A percentile compares a stretch with the other conserved stretches of the same genome.
These are phyloP conservation scores for Gymnopus androsaceus DNA, from an alignment of 1,284 basidiomycete genomes.

Conservation along the genomic window DNA sequence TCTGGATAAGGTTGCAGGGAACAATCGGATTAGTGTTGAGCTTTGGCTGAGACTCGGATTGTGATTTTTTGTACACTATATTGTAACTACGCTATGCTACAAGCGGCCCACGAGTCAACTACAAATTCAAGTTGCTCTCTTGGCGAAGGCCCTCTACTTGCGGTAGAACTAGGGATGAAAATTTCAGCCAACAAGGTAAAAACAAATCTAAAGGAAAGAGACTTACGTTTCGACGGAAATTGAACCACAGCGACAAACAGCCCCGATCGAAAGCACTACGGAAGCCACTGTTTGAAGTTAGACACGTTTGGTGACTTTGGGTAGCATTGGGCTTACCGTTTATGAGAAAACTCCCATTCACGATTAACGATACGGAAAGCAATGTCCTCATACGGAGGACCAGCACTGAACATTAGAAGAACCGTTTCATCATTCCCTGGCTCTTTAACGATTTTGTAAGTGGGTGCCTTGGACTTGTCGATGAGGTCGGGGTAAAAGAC, in stretches of 20 bases:
- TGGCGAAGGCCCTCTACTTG: conserved; percentile 41
- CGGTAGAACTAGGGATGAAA: conserved; percentile 62
- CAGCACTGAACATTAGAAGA: conserved; percentile 91
- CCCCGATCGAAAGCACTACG: conserved; percentile 84
- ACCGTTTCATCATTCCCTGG: conserved; percentile 94
- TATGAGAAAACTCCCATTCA: conserved; percentile 98
- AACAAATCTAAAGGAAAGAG: background rate
- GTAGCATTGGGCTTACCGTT: conserved; percentile 56
- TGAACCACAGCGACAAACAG: conserved; percentile 86
- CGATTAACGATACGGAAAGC: conserved; percentile 97
- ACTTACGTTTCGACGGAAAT: conserved; percentile 84
- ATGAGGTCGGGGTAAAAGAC: conserved; percentile 96
- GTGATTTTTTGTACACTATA: no score
- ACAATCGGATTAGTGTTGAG: no score
- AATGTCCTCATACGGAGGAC: conserved; percentile 98
- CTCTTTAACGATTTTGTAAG: conserved; percentile 91
- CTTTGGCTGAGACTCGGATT: no score
- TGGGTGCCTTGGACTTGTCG: conserved; percentile 95
- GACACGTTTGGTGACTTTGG: conserved; percentile 13
- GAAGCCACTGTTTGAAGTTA: conserved; percentile 60
- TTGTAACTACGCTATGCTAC: no score
- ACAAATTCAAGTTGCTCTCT: background rate
- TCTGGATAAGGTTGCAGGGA: no score
- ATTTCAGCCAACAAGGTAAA: background rate
- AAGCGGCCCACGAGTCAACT: background rate